phyloP scores from a whole-genome alignment of 441 rosid species.

The Dalechampia spathulata region DNA sequence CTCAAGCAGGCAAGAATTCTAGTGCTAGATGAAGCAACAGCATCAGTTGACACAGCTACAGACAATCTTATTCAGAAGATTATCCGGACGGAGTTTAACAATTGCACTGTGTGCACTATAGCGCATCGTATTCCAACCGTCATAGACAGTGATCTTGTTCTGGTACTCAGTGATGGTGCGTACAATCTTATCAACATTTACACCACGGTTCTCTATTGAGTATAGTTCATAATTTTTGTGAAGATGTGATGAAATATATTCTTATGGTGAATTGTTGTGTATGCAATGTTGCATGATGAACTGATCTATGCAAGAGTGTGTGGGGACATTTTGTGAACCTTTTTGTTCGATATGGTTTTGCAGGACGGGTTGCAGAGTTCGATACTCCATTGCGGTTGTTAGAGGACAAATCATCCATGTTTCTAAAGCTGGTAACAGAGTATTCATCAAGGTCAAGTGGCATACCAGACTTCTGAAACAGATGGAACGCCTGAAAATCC shows the following conservation, averaged over 20 bases:
- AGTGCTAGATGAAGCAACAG: conserved; percentile 99
- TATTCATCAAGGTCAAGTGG: conserved; percentile 96
- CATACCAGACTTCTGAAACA: conserved; percentile 63
- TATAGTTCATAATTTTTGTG: too few relatives aligned
- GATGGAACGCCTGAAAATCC: conserved; percentile 20
- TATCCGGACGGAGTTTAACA: conserved; percentile 81
- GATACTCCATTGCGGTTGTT: conserved; percentile 74
- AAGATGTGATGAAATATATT: too few relatives aligned
- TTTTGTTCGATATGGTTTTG: conserved; percentile 12
- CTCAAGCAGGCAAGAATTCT: conserved; percentile 95
- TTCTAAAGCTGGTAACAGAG: conserved; percentile 83
- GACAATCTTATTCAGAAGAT: conserved; percentile 98
- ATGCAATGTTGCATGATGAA: too few relatives aligned
- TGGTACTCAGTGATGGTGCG: conserved; percentile 94
- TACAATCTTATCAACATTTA: not conserved
- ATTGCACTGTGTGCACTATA: conserved; percentile 97
- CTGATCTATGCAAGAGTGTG: too few relatives aligned
- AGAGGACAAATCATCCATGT: conserved; percentile 96
- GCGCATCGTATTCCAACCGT: conserved; percentile 99
- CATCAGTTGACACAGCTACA: conserved; percentile 98
- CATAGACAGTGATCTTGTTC: conserved; percentile 91
- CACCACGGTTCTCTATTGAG: too few relatives aligned
- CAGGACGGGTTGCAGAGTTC: conserved; percentile 95
- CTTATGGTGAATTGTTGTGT: too few relatives aligned
- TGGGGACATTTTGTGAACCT: conserved; percentile 6